Evolutionary conservation across 768 basidiomycete species (phyloP).

Genomic region (Vararia minispora): DNA sequence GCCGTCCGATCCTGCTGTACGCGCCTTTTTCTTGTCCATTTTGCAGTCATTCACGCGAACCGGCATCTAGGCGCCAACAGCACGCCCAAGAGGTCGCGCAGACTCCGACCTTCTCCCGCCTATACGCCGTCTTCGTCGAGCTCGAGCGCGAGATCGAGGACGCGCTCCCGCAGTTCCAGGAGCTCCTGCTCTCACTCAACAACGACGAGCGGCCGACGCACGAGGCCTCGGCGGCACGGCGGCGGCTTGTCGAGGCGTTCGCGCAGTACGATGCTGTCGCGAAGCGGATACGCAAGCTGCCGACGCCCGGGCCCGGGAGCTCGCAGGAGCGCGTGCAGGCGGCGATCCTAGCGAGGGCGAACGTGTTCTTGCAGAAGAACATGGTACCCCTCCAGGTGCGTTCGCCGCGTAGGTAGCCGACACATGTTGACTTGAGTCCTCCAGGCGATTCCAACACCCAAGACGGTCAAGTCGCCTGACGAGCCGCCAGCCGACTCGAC

Average conservation of each 20-base stretch:
- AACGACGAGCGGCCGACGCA: slow-evolving; percentile 45
- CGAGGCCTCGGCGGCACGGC: slow-evolving; percentile 62
- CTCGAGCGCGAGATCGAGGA: slow-evolving; percentile 90
- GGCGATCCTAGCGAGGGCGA: slow-evolving; percentile 69
- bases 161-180: slow-evolving; percentile 78
- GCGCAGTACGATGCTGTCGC: slow-evolving; percentile 82
- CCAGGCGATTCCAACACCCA: slow-evolving; percentile 39
- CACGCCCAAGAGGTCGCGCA: slow-evolving; percentile 45
- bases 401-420: slow-evolving; percentile 4
- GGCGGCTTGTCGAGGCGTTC: slow-evolving; percentile 76
- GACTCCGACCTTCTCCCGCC: slow-evolving; percentile 2
- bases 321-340: slow-evolving; percentile 79
- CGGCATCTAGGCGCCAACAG: slow-evolving; percentile 54
- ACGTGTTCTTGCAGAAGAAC: slow-evolving; percentile 75
- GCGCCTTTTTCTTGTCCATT: slow-evolving; percentile 25
- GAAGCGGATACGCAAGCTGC: slow-evolving; percentile 72
- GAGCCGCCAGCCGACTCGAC: slow-evolving; percentile 13
- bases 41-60: background rate
- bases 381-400: slow-evolving; percentile 78
- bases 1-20: slow-evolving; percentile 70
- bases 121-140: slow-evolving; percentile 46
- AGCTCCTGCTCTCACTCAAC: slow-evolving; percentile 48
- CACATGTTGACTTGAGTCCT: background rate
- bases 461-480: slow-evolving; percentile 17
- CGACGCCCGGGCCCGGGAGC: slow-evolving; percentile 48